Base-by-base conservation (phyloP, 169 alveolate species). In the Plasmodium inui region DNA sequence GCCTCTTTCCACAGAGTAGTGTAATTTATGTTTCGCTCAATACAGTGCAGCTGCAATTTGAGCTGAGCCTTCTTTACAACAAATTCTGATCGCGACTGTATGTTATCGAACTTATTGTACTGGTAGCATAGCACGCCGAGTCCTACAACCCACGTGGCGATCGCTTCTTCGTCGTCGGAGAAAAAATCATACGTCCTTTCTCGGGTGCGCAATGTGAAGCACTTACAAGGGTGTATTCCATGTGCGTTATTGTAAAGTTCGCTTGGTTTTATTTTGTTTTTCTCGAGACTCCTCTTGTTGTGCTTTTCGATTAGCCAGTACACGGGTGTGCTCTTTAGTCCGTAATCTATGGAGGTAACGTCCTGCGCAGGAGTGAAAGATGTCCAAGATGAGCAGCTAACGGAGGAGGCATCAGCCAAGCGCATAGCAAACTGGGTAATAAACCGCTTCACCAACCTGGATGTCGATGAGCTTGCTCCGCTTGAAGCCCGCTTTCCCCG, bases 281-380 rank as follows among this genome's bases (percentile, higher is more conserved):
- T 57, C 71, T 88, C 61, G 22, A 88, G 88, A 22, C 61, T 88
- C 53, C 55, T 53, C 39, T 79, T 78, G 30, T 88, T 88, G 30
- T 88, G 30, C 73, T 88, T 88, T 88, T 88, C 94, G 19, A 88
- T 88, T 17, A 88, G 89, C 94, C 94, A 88, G n/a, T 88, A 88
- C 39, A 88, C 94, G 28, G 94, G 94, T 41, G 89, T 88, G 73
- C 94, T 88, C 26, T 88, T 88, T 14, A 88, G 53, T 1, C 94
- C 94, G 70, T 78, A 88, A 1, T 76, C 86, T 28, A 88, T 79
- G 26, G 85, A 78, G 44, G 78, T 88, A 39, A 88, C 41, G 74
- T 88, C 89, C 94, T 88, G 71, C 37, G 81, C 26, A 32, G 26
- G 9, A 50, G 41, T 19, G 57, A 19, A 30, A 7, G 57, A 0